Percentiles rank a stretch among this genome's conserved stretches.
These are phyloP conservation scores for Candida tallmaniae DNA, from an alignment of 805 yeast genomes.

Conservation along the genomic window DNA sequence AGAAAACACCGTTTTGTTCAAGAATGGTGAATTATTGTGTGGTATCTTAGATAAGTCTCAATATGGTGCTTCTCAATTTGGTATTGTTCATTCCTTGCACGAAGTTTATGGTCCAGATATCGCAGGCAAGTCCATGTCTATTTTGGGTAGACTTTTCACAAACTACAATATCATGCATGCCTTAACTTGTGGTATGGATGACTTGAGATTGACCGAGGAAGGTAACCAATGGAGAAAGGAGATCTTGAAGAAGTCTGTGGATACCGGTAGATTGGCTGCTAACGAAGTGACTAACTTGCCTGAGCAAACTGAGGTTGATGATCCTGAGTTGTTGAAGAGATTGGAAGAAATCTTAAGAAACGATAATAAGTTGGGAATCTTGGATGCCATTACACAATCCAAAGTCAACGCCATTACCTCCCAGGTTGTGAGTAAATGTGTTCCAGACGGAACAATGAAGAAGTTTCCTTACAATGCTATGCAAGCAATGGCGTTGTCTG, in stretches of 20 bases:
- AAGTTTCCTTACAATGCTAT: slow-evolving; percentile 92
- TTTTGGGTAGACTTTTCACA: slow-evolving; percentile 93
- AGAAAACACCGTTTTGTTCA: slow-evolving; percentile 84
- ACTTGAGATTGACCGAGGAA: slow-evolving; percentile 81
- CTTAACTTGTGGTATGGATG: slow-evolving; percentile 99
- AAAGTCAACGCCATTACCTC: slow-evolving; percentile 90
- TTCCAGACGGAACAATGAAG: slow-evolving; percentile 95
- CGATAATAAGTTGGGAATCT: slow-evolving; percentile 82
- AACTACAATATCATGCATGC: slow-evolving; percentile 89
- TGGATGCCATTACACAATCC: slow-evolving; percentile 93
- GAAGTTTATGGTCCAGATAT: slow-evolving; percentile 90
- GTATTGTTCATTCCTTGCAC: slow-evolving; percentile 93
- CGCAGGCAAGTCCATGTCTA: slow-evolving; percentile 87
- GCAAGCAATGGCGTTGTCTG: slow-evolving; percentile 99
- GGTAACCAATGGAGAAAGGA: slow-evolving; percentile 89
- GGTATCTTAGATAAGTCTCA: slow-evolving; percentile 98
- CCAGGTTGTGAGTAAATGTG: slow-evolving; percentile 90
- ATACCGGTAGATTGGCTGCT: slow-evolving; percentile 88
- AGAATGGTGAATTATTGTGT: slow-evolving; percentile 78
- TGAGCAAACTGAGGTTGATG: slow-evolving; percentile 40
- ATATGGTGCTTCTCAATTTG: slow-evolving; percentile 96
- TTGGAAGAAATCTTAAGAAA: slow-evolving; percentile 94
- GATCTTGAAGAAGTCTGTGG: slow-evolving; percentile 70
- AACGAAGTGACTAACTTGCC: slow-evolving; percentile 84
- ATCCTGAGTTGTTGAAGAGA: slow-evolving; percentile 78